These are phyloP conservation scores for Tricladium varicosporioides DNA, from an alignment of 2,329 filamentous ascomycete genomes.

Conservation along the genomic window DNA sequence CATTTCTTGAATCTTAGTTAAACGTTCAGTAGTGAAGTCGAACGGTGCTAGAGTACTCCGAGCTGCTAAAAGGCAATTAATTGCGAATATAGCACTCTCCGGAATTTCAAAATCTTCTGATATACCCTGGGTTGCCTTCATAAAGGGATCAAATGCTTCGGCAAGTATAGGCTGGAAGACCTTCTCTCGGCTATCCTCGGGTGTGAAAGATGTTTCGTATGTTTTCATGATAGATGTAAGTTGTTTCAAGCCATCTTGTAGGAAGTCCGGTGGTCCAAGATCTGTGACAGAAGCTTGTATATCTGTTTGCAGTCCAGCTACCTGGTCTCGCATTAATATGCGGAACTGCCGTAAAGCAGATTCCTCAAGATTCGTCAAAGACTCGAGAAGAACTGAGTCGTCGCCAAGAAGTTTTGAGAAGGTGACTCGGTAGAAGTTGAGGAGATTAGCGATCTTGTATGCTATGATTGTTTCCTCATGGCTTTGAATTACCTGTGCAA, in stretches of 20 bases:
- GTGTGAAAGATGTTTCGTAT: slow-evolving; percentile 76
- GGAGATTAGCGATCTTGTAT: slow-evolving; percentile 86
- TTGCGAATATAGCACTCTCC: slow-evolving; percentile 63
- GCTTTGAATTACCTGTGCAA: slow-evolving; percentile 88
- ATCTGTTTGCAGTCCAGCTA: slow-evolving; percentile 70
- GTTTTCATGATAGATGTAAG: slow-evolving; percentile 78
- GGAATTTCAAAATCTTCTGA: slow-evolving; percentile 58
- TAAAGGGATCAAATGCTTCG: slow-evolving; percentile 83
- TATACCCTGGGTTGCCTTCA: slow-evolving; percentile 71
- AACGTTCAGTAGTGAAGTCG: slow-evolving; percentile 60
- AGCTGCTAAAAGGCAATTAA: slow-evolving; percentile 68
- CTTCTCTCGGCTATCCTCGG: slow-evolving; percentile 55
- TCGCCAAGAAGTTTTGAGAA: slow-evolving; percentile 76
- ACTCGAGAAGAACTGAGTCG: slow-evolving; percentile 66
- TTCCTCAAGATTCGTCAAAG: slow-evolving; percentile 66
- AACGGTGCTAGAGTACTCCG: slow-evolving; percentile 55
- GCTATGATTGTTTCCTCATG: slow-evolving; percentile 87
- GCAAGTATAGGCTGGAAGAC: slow-evolving; percentile 73
- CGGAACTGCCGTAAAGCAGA: slow-evolving; percentile 83
- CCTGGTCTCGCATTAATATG: slow-evolving; percentile 75
- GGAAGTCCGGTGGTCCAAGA: slow-evolving; percentile 74
- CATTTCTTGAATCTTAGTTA: slow-evolving; percentile 53
- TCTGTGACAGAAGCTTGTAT: slow-evolving; percentile 69
- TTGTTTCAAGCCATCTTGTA: slow-evolving; percentile 76
- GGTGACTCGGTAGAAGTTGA: slow-evolving; percentile 85